Evolutionary conservation across 768 basidiomycete genomes (phyloP), one percentile per base, ranked within the genome.

Genomic region (Termitomyces sp.): DNA sequence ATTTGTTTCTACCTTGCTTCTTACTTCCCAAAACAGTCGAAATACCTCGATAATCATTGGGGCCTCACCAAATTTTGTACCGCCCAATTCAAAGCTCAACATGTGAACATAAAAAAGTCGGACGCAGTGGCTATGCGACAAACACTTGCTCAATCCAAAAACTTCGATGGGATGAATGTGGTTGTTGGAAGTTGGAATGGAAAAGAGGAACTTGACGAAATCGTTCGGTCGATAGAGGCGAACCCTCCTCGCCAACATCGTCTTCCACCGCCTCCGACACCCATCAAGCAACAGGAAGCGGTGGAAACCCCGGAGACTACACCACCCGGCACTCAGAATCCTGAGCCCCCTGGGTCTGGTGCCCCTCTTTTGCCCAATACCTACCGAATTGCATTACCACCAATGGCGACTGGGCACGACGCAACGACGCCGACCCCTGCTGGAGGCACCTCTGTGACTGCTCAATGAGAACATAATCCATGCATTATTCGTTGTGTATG

Each of bases 1-100:
- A 14, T 56, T 2, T 41, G n/a, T 30, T 26, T 22, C 57, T n/a
- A 24, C n/a, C 16, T 22, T 22, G 8, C 38, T 18, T 7, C n/a
- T 43, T n/a, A 43, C 5, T 54, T 49, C 50, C 7, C n/a, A 30
- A 24, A 58, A 52, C 43, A 54, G 92, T 78, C 82, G 26, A 79
- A 82, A 70, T 92, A 93, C 66, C 74, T 94, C 9, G 79, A 84
- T 58, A 88, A 94, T 65, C 80, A 89, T 66, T 95, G 85, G 83
- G 76, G 85, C 16, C 82, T 89, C 54, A 94, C 94, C 26, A 96
- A 95, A 68, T 95, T 93, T 72, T 92, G 94, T 63, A 73, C 90
- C 28, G 78, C 79, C 14, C 91, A 94, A 67, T 92, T 95, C 79
- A 89, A 88, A 65, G 86, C 85, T 2, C 69, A 78, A 3, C 82